Conservation (phyloP, 768 basidiomycete species). For the Postia placenta region DNA sequence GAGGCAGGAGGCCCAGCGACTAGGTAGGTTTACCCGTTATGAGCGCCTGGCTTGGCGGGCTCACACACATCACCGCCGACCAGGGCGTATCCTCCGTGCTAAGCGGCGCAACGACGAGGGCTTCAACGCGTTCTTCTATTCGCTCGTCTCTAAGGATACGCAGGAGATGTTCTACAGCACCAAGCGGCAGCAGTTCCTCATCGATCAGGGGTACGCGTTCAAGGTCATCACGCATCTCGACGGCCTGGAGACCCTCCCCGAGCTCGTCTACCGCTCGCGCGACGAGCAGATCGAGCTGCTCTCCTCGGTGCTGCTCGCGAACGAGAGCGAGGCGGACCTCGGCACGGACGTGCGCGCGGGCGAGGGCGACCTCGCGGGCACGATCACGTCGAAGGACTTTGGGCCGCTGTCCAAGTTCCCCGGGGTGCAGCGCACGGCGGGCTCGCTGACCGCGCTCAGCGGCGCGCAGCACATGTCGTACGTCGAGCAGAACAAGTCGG, state of each 20-base stretch:
- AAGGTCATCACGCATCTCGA: constrained; percentile 98
- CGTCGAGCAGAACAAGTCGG: constrained; percentile 86
- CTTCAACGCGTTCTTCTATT: constrained; percentile 99
- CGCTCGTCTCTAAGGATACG: constrained; percentile 96
- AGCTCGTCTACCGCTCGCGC: constrained; percentile 86
- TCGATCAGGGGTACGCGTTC: constrained; percentile 99
- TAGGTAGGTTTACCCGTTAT: constrained; percentile 51
- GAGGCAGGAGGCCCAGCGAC: constrained; percentile 93
- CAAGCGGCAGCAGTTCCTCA: constrained; percentile 96
- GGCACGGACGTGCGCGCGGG: constrained; percentile 77
- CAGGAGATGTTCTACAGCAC: constrained; percentile 99
- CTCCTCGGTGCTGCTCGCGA: constrained; percentile 86
- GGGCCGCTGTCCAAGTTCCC: constrained; percentile 64
- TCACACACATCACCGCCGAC: background rate
- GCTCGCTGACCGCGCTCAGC: constrained; percentile 76
- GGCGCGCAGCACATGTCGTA: constrained; percentile 93
- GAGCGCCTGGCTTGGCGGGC: background rate
- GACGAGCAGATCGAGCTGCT: constrained; percentile 96
- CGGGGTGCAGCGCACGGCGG: constrained; percentile 68
- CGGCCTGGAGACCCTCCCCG: constrained; percentile 78
- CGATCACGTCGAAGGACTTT: constrained; percentile 83
- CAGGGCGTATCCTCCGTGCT: constrained; percentile 92
- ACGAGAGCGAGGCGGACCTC: constrained; percentile 85
- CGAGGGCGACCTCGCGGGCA: constrained; percentile 83
- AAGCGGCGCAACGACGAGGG: constrained; percentile 98